Evolutionary conservation across 2,329 filamentous ascomycete species (phyloP).

Genomic region (Stagonosporopsis rhizophila): DNA sequence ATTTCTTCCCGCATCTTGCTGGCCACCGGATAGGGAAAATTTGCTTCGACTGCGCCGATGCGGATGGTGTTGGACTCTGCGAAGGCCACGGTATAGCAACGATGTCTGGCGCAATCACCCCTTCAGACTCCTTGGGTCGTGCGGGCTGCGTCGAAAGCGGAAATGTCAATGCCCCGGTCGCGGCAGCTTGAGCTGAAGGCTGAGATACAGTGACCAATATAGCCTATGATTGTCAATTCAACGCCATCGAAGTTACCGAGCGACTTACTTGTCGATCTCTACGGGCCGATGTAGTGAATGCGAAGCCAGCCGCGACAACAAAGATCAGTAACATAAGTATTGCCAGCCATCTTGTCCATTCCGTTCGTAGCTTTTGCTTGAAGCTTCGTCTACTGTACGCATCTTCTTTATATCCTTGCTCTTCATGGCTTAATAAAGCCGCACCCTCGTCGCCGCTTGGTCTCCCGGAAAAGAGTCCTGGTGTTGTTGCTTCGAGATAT

Average conservation of each 20-base stretch:
- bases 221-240: neutral
- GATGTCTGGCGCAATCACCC: slow-evolving; percentile 14
- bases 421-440: slow-evolving; percentile 31
- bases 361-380: slow-evolving; percentile 29
- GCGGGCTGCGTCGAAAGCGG: slow-evolving; percentile 8
- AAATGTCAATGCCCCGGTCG: slow-evolving; percentile 15
- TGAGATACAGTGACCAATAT: neutral
- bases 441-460: slow-evolving; percentile 42
- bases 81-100: slow-evolving; percentile 23
- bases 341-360: slow-evolving; percentile 31
- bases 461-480: slow-evolving; percentile 37
- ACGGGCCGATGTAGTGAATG: slow-evolving; percentile 25
- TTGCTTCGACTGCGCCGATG: slow-evolving; percentile 21
- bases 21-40: slow-evolving; percentile 48
- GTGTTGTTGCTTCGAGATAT: slow-evolving; percentile 47
- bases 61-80: slow-evolving; percentile 13
- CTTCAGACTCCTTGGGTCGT: slow-evolving; percentile 6
- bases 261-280: slow-evolving; percentile 31
- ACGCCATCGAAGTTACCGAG: neutral
- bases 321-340: slow-evolving; percentile 32
- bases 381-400: slow-evolving; percentile 30
- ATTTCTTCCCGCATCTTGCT: slow-evolving; percentile 42
- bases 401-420: slow-evolving; percentile 34
- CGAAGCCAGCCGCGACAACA: slow-evolving; percentile 30
- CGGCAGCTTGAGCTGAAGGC: slow-evolving; percentile 25